phyloP scores from a whole-genome alignment of 768 basidiomycete genomes.

The Tricholoma saponaceum region DNA sequence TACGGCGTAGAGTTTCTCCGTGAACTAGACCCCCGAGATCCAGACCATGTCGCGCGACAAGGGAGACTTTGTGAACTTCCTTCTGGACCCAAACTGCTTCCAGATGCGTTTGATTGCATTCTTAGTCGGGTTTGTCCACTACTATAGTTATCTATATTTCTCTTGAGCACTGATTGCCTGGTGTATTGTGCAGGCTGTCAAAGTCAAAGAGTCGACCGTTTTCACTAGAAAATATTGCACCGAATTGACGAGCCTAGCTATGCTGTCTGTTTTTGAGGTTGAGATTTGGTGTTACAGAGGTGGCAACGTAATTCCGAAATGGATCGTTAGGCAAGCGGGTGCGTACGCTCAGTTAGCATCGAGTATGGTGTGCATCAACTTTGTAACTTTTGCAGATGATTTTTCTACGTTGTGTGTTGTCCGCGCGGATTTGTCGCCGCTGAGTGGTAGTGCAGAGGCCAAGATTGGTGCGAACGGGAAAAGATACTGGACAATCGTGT shows the following conservation, averaged over 20 bases:
- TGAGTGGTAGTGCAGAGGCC: conserved; percentile 66
- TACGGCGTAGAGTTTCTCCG: conserved; percentile 80
- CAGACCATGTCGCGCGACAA: conserved; percentile 61
- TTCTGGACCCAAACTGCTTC: conserved; percentile 71
- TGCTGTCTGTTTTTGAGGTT: conserved; percentile 77
- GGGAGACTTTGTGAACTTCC: conserved; percentile 71
- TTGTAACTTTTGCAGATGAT: conserved; percentile 36
- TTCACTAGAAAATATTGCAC: conserved; percentile 82
- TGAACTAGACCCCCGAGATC: conserved; percentile 59
- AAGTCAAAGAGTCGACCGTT: conserved; percentile 78
- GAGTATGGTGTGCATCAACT: not conserved
- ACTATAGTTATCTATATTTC: not conserved
- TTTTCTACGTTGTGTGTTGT: conserved; percentile 79
- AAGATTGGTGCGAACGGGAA: conserved; percentile 62
- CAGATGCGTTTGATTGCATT: conserved; percentile 82
- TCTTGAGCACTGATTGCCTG: not conserved
- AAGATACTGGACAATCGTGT: conserved; percentile 81
- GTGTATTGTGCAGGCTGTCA: conserved; percentile 44
- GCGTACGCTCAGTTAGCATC: conserved; percentile 14
- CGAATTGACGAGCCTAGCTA: conserved; percentile 70
- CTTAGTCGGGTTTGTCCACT: conserved; percentile 53
- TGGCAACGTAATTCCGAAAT: conserved; percentile 64
- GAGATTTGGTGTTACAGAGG: conserved; percentile 84
- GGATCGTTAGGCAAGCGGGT: conserved; percentile 66
- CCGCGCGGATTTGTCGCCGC: conserved; percentile 69